These are phyloP conservation scores for Phaffia tasmanica DNA, from an alignment of 768 basidiomycete genomes.

Conservation along the genomic window DNA sequence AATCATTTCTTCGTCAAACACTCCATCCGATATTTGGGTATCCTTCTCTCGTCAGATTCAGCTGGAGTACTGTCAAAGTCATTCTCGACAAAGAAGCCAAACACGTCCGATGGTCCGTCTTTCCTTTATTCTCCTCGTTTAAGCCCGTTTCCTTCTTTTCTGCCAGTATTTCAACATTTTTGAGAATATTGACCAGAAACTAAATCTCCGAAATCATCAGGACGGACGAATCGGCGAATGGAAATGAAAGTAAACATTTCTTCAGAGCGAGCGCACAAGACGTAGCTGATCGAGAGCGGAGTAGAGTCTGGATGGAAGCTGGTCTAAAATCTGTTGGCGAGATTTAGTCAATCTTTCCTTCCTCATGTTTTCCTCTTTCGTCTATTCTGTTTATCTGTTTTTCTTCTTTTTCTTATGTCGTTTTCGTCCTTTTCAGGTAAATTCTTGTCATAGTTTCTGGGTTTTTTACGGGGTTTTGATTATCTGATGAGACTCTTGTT, in stretches of 20 bases:
- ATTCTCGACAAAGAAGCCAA: conserved; percentile 70
- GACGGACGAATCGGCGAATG: conserved; percentile 67
- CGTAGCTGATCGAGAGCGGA: conserved; percentile 59
- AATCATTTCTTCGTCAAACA: conserved; percentile 65
- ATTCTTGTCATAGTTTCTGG: too few species aligned
- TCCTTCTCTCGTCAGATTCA: conserved; percentile 80
- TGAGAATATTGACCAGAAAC: conserved; percentile 9
- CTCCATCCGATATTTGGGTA: conserved; percentile 85
- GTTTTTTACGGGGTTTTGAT: too few species aligned
- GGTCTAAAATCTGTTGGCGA: conserved; percentile 57
- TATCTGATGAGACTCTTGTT: too few species aligned
- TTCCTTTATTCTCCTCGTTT: conserved; percentile 14
- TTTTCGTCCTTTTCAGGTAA: too few species aligned
- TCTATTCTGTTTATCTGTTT: too few species aligned
- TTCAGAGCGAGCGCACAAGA: conserved; percentile 42
- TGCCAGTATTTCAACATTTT: not conserved
- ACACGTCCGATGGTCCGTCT: conserved; percentile 61
- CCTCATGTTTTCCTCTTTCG: too few species aligned
- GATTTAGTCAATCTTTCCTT: conserved; percentile 44
- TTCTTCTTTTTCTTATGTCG: too few species aligned
- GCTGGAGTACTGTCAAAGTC: conserved; percentile 87
- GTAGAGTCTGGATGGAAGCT: conserved; percentile 59
- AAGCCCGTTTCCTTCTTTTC: not conserved
- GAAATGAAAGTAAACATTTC: conserved; percentile 64
- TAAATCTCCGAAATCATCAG: conserved; percentile 39